Evolutionary conservation across 176 grass and related monocot species (phyloP).

Genomic region (Carex pumila): DNA sequence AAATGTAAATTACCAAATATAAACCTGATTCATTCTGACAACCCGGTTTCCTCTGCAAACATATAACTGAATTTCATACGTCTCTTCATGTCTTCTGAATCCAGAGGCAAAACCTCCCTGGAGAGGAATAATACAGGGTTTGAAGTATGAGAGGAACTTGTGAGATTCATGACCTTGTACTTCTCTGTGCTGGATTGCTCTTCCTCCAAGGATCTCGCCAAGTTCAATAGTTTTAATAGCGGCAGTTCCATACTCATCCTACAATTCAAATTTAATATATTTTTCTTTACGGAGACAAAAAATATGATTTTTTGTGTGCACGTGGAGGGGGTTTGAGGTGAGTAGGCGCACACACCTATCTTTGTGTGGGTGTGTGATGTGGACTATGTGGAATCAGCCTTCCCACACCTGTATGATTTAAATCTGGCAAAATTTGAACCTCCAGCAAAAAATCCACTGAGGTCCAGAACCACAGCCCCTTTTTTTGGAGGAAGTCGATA

Average conservation of each 20-base stretch:
- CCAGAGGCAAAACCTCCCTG: slow-evolving; percentile 26
- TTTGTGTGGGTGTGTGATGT: not conserved
- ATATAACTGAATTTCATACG: slow-evolving; percentile 25
- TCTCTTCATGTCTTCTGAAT: slow-evolving; percentile 22
- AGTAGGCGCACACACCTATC: not conserved
- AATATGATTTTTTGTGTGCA: not conserved
- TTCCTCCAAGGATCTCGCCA: slow-evolving; percentile 19
- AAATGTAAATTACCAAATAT: not conserved
- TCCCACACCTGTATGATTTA: not conserved
- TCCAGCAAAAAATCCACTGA: not conserved
- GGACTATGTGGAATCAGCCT: not conserved
- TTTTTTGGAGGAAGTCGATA: not conserved
- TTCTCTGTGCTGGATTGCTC: slow-evolving; percentile 23
- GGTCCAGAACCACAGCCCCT: not conserved
- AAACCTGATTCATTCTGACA: slow-evolving; percentile 24
- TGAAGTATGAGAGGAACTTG: slow-evolving; percentile 29
- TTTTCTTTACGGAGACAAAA: not conserved
- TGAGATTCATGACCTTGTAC: slow-evolving; percentile 24
- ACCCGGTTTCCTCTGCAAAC: slow-evolving; percentile 18
- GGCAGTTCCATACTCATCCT: slow-evolving; percentile 32
- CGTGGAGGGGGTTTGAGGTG: not conserved
- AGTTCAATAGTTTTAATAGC: slow-evolving; percentile 31
- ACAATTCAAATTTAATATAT: not conserved
- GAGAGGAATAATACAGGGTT: slow-evolving; percentile 31
- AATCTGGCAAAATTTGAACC: not conserved